phyloP scores from a whole-genome alignment of 306 rosid genomes.

The Gastrolobium bilobum region DNA sequence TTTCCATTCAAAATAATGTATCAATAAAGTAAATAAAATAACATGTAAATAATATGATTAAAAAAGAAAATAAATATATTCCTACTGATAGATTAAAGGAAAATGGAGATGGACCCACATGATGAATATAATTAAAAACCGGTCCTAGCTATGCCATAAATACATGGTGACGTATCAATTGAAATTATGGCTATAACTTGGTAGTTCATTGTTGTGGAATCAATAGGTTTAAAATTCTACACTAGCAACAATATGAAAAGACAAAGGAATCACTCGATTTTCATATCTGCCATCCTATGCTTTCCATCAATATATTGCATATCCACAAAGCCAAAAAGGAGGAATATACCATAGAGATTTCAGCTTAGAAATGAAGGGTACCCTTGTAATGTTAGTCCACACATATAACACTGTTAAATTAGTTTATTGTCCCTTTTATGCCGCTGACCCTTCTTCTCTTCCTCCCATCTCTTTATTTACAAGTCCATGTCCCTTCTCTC shows the following conservation, averaged over 20 bases:
- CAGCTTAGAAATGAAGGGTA: conserved; percentile 55
- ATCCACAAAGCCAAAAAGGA: conserved; percentile 3
- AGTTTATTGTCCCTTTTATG: conserved; percentile 70
- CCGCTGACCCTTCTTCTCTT: conserved; percentile 75
- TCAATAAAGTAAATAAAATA: conserved; percentile 5
- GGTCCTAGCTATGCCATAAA: conserved; percentile 61
- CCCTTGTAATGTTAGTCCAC: conserved; percentile 53
- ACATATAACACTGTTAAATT: conserved; percentile 46
- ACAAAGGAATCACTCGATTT: conserved; percentile 39
- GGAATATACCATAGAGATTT: conserved; percentile 21
- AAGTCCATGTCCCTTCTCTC: conserved; percentile 43
- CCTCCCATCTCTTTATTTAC: conserved; percentile 75
- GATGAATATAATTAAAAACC: conserved; percentile 51
- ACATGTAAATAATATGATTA: background rate
- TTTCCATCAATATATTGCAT: background rate
- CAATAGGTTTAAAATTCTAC: conserved; percentile 44
- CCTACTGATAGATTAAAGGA: conserved; percentile 10
- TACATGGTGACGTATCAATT: conserved; percentile 55
- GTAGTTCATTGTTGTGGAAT: conserved; percentile 41
- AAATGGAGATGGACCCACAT: conserved; percentile 44
- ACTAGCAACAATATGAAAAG: conserved; percentile 41
- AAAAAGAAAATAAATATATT: background rate
- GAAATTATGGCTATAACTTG: conserved; percentile 54
- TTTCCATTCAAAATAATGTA: too few relatives aligned
- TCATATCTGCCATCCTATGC: conserved; percentile 1